phyloP scores from a whole-genome alignment of 192 early-diverging fungal species.

The Chytriomyces confervae region DNA sequence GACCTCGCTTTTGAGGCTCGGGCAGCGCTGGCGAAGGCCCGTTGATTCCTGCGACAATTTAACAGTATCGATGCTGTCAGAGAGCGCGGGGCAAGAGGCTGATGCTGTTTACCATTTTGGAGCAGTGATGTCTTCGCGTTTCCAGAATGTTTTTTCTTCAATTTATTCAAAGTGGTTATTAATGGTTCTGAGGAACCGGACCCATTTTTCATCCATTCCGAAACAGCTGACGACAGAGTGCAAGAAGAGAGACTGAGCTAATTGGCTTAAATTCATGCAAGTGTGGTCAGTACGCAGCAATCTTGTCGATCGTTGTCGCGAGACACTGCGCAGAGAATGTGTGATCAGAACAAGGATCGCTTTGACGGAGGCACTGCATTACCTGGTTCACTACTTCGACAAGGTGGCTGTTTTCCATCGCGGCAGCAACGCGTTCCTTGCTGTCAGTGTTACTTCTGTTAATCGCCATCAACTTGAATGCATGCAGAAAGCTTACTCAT shows the following conservation, averaged over 20 bases:
- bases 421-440: slow-evolving; percentile 98
- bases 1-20: not conserved
- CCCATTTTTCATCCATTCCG: too few relatives aligned
- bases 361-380: not conserved
- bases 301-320: slow-evolving; percentile 36
- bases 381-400: slow-evolving; percentile 93
- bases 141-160: too few relatives aligned
- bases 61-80: not conserved
- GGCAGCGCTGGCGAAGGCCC: not conserved
- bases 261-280: not conserved
- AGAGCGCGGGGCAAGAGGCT: too few relatives aligned
- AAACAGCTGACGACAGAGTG: too few relatives aligned
- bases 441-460: not conserved
- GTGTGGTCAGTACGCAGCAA: not conserved
- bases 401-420: slow-evolving; percentile 92
- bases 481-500: slow-evolving; percentile 62
- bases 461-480: too few relatives aligned
- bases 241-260: too few relatives aligned
- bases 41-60: not conserved
- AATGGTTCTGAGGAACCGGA: too few relatives aligned
- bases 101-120: too few relatives aligned
- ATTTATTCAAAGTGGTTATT: too few relatives aligned
- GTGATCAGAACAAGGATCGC: slow-evolving; percentile 25
- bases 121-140: too few relatives aligned
- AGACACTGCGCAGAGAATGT: slow-evolving; percentile 37